Base-by-base conservation (phyloP, 108 stramenopile species). In the Seminavis robusta region DNA sequence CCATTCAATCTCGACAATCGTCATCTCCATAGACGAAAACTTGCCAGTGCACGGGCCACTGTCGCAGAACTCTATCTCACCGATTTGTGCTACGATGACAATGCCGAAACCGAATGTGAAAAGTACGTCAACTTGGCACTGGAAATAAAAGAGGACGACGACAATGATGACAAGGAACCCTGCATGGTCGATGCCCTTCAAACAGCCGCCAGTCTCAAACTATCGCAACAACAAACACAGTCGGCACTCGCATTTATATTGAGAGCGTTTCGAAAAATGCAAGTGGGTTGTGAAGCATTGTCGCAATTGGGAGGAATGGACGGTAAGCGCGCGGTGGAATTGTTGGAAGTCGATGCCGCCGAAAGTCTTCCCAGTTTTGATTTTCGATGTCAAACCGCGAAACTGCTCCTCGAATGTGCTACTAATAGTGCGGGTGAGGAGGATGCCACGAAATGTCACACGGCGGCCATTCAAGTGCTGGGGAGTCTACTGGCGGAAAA, bases 31-130 rank as follows among this genome's bases (percentile, higher is more conserved):
- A 30, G 75, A 62, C 56, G 68, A 60, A 84, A 87, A 64, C 71
- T 94, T 4, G 71, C 84, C 34, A 67, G 79, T 25, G 93, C 83
- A 15, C 76, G 81, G 61, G 89, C 90, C 57, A 74, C 80, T 8
- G 63, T 90, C 45, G 87, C 84, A 9, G 93, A 94, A 63, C 67
- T 94, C 1, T 94, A 83, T 59, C 63, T 94, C 63, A 94, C 93
- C 5, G 93, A 94, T 62, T 72, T 94, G 39, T 94, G 93, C 56
- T 86, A 73, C 30, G 89, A 83, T 49, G 89, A 84, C 19, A 77
- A 82, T 43, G 93, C 93, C 15, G 93, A 94, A 63, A 47, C 52
- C 7, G 57, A 69, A 28, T 89, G 90, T 37, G 89, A 89, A 61
- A 47, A 67, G 1, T 69, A 73, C 20, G 45, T 94, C 1, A 56